A percentile compares a stretch with the other conserved stretches of the same genome.
Evolutionary conservation across 2,329 filamentous ascomycete genomes (phyloP).

Genomic region (Cladosporium sp.): DNA sequence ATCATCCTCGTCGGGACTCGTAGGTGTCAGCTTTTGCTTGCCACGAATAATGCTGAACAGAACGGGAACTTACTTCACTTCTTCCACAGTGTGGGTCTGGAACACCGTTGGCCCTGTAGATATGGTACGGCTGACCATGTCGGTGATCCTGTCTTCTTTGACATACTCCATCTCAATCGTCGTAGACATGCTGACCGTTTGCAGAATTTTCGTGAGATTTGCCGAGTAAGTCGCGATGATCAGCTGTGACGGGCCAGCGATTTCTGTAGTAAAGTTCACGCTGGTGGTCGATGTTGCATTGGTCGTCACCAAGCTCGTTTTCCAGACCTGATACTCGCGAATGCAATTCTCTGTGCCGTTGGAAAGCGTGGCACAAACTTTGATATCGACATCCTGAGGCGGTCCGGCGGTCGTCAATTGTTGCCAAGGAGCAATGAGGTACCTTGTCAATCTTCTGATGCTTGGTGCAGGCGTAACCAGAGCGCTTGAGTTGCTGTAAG

Average conservation of each 20-base stretch:
- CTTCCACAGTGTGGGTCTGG: constrained; percentile 27
- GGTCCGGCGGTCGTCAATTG: constrained; percentile 35
- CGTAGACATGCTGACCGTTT: constrained; percentile 37
- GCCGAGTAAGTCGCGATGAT: constrained; percentile 38
- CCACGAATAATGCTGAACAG: too few relatives aligned
- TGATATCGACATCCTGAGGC: constrained; percentile 38
- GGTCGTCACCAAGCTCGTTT: constrained; percentile 35
- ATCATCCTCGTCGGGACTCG: constrained; percentile 9
- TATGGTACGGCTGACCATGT: constrained; percentile 14
- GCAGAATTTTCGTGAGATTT: constrained; percentile 36
- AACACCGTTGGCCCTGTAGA: constrained; percentile 27
- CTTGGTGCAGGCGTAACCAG: constrained; percentile 36
- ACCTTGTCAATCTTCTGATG: constrained; percentile 38
- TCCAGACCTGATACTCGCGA: constrained; percentile 40
- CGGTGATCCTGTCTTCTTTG: constrained; percentile 32
- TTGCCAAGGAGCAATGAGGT: constrained; percentile 43
- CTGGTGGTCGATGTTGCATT: constrained; percentile 33
- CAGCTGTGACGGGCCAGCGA: constrained; percentile 31
- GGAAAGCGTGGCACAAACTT: constrained; percentile 36
- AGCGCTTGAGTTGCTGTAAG: constrained; percentile 14
- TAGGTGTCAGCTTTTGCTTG: constrained; percentile 17
- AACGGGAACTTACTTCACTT: constrained; percentile 23
- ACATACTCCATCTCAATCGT: constrained; percentile 35
- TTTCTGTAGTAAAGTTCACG: constrained; percentile 38
- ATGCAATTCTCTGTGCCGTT: constrained; percentile 38